Evolutionary conservation across 1,284 basidiomycete species (phyloP).

Genomic region (Coniophora puteana): DNA sequence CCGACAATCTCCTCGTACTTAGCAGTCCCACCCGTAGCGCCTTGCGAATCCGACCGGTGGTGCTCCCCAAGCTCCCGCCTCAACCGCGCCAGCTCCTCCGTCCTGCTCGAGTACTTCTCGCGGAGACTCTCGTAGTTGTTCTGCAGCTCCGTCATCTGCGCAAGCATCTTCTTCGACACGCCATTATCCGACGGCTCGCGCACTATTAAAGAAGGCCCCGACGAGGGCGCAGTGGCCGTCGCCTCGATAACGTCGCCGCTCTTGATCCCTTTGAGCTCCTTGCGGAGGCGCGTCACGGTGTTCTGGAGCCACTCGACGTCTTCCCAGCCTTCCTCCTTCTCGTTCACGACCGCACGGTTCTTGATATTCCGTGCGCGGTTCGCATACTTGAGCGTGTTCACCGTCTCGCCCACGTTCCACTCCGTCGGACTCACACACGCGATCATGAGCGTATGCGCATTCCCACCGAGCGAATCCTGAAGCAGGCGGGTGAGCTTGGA

Average conservation of each 20-base stretch:
- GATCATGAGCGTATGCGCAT: conserved; percentile 98
- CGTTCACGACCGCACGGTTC: conserved; percentile 89
- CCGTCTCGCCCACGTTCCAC: conserved; percentile 92
- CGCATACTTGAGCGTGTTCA: conserved; percentile 98
- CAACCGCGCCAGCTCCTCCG: conserved; percentile 80
- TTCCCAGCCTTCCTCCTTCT: conserved; percentile 97
- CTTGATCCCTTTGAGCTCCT: conserved; percentile 77
- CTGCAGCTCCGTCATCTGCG: conserved; percentile 75
- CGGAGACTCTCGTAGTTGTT: conserved; percentile 81
- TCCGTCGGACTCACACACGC: conserved; percentile 96
- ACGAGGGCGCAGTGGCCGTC: conserved; percentile 5
- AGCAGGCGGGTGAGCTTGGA: conserved; percentile 92
- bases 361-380: conserved; percentile 98
- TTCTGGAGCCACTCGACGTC: conserved; percentile 95
- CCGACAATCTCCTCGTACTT: conserved; percentile 97
- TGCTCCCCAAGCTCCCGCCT: conserved; percentile 74
- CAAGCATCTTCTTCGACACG: conserved; percentile 59
- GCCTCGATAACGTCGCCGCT: conserved; percentile 45
- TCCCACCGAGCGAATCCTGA: conserved; percentile 98
- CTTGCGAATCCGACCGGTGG: conserved; percentile 57
- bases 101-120: conserved; percentile 82
- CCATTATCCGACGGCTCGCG: conserved; percentile 19
- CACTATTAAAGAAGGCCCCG: neutral
- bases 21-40: conserved; percentile 63
- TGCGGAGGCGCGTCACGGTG: conserved; percentile 79